Evolutionary conservation across 2,329 filamentous ascomycete genomes (phyloP), one percentile per base, ranked within the genome.

Genomic region (Cladophialophora immunda): DNA sequence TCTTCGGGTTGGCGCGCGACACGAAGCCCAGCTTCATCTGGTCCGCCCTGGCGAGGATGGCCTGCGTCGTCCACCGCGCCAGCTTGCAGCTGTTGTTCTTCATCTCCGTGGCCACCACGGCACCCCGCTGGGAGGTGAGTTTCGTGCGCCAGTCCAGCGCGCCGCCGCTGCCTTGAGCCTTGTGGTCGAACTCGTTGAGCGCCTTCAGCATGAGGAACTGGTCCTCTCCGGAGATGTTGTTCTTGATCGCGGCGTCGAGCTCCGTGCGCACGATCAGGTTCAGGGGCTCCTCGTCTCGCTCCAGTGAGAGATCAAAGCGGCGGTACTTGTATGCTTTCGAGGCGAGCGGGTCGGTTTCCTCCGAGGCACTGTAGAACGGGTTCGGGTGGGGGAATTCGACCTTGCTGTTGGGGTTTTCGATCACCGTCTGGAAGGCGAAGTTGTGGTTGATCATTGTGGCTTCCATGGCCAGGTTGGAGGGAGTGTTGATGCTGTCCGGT

Each of bases 31-130:
- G 89, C 86, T 98, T 99, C 93, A 99, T 97, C 73, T 93, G 86
- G 78, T 99, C 95, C n/a, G 95, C 94, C 83, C 94, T 94, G 79
- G 94, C 94, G 66, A 99, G 88, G 77, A 99, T 97, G 77, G 91
- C 92, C 85, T 99, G 95, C 52, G 94, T 93, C 34, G 95, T 97
- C 95, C 95, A 99, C 79, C 95, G 87, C 66, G 95, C 95, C 70
- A 99, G 90, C 86, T 99, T 99, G 91, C 93, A 97, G 78, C 90
- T 93, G 88, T 99, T 99, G 89, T 99, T 99, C 92, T 99, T 99
- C 95, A 99, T 99, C 85, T 99, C 95, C 13, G 95, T 99, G 22
- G 95, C 95, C 29, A 99, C 92, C 52, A 99, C 94, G 65, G 95
- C 95, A 89, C 95, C 95, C 76, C 95, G 91, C 84, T 97, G 94